phyloP scores from a whole-genome alignment of 176 grass and related monocot genomes.

The Chloris gayana region DNA sequence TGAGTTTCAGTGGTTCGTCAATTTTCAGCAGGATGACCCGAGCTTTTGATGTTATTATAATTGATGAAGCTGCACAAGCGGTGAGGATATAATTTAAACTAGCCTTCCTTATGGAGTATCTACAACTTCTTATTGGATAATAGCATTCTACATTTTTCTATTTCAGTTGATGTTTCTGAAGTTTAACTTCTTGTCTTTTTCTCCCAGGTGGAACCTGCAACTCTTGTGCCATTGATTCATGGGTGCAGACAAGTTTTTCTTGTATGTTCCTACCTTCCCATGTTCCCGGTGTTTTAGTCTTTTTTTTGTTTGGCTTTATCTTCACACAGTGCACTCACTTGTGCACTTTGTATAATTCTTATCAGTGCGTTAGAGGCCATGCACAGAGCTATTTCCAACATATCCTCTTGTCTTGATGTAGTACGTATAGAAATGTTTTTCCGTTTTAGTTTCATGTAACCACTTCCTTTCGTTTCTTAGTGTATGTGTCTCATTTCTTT shows the following conservation, averaged over 20 bases:
- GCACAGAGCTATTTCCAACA: too few species aligned
- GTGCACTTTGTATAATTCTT: too few species aligned
- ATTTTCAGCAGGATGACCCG: slow-evolving; percentile 84
- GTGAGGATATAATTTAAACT: slow-evolving; percentile 54
- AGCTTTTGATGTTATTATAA: slow-evolving; percentile 95
- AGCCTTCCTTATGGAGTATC: slow-evolving; percentile 25
- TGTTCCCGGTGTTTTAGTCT: slow-evolving; percentile 11
- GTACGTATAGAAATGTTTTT: slow-evolving; percentile 14
- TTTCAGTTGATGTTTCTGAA: slow-evolving; percentile 39
- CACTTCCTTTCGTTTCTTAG: slow-evolving; percentile 18
- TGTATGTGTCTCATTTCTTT: neutral
- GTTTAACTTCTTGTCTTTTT: slow-evolving; percentile 18
- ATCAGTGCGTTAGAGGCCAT: too few species aligned
- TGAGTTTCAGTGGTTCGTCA: slow-evolving; percentile 92
- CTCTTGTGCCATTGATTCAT: slow-evolving; percentile 80
- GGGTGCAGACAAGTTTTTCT: slow-evolving; percentile 98
- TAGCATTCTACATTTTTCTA: slow-evolving; percentile 25
- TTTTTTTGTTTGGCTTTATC: too few species aligned
- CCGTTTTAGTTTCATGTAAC: slow-evolving; percentile 6
- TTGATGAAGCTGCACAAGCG: slow-evolving; percentile 99
- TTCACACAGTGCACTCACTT: too few species aligned
- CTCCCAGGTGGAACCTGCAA: slow-evolving; percentile 89
- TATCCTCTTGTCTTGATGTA: neutral
- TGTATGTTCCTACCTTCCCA: slow-evolving; percentile 52
- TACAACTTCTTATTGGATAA: slow-evolving; percentile 19